Evolutionary conservation across 2,329 filamentous ascomycete species (phyloP).

Genomic region (Pleurostoma richardsiae): DNA sequence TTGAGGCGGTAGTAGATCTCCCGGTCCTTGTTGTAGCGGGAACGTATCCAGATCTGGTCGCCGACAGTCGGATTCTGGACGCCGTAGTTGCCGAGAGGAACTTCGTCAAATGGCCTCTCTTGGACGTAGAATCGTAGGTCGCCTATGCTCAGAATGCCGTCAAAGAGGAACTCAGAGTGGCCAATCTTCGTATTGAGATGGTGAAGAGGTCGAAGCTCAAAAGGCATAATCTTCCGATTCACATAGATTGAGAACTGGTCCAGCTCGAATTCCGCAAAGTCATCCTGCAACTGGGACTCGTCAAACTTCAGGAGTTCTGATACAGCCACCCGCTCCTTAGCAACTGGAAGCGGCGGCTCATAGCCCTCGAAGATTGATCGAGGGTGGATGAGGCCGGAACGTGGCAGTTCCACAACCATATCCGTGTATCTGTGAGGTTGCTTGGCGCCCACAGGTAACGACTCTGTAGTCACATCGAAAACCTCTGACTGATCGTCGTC

Average conservation of each 20-base stretch:
- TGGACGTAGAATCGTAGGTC: constrained; percentile 43
- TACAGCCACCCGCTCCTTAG: constrained; percentile 25
- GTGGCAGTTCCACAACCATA: constrained; percentile 16
- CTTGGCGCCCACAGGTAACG: too few relatives aligned
- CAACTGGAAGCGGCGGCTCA: constrained; percentile 12
- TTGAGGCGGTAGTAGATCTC: constrained; percentile 60
- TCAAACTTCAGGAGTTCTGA: constrained; percentile 17
- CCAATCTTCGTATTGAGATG: constrained; percentile 34
- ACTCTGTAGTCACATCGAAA: too few relatives aligned
- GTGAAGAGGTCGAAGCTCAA: constrained; percentile 52
- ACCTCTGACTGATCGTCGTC: too few relatives aligned
- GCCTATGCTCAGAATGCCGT: constrained; percentile 51
- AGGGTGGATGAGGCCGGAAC: constrained; percentile 18
- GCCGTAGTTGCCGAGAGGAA: constrained; percentile 66
- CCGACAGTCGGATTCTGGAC: constrained; percentile 38
- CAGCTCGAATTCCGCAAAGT: constrained; percentile 44
- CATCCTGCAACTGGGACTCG: constrained; percentile 11
- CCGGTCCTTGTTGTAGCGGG: constrained; percentile 32
- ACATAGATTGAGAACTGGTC: constrained; percentile 56
- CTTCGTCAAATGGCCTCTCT: constrained; percentile 46
- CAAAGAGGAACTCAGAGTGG: constrained; percentile 44
- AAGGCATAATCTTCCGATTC: constrained; percentile 23
- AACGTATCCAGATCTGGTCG: constrained; percentile 60
- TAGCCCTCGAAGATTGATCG: constrained; percentile 20
- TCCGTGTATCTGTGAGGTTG: too few relatives aligned